Conservation (phyloP, 163 green algal genomes). For the Prototheca wickerhamii region DNA sequence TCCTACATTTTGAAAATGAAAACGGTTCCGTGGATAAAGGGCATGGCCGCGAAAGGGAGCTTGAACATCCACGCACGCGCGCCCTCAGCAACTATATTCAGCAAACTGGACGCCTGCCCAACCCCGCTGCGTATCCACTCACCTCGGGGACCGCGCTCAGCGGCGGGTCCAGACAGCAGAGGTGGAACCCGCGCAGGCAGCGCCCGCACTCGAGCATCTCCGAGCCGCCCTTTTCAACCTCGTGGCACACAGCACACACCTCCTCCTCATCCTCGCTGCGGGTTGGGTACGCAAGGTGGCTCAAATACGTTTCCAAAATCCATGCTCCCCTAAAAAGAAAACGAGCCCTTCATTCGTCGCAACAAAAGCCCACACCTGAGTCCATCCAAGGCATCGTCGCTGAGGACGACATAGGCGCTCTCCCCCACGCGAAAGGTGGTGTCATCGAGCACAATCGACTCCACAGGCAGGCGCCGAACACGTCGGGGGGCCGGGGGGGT, state of each 20-base stretch:
- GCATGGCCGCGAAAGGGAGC: not conserved
- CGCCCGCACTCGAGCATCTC: constrained; percentile 79
- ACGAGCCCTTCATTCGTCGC: not conserved
- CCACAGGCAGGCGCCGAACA: no score
- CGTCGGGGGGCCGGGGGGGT: no score
- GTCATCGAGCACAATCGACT: no score
- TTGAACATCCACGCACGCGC: not conserved
- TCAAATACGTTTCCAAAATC: not conserved
- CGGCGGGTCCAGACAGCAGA: constrained; percentile 67
- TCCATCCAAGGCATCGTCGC: no score
- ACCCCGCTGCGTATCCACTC: not conserved
- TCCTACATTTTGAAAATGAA: not conserved
- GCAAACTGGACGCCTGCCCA: not conserved
- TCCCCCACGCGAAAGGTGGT: no score
- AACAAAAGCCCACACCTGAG: no score
- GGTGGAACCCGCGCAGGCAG: constrained; percentile 83
- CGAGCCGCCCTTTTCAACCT: constrained; percentile 9
- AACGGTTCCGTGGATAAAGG: not conserved
- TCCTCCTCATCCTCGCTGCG: constrained; percentile 31
- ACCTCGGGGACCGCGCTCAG: constrained; percentile 45
- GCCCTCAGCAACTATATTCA: not conserved
- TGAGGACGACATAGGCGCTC: no score
- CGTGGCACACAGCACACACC: constrained; percentile 37
- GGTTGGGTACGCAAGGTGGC: not conserved
- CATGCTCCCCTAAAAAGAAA: not conserved